Conservation (phyloP, 2,329 filamentous ascomycete species). For the Macrophomina pseudophaseolina region DNA sequence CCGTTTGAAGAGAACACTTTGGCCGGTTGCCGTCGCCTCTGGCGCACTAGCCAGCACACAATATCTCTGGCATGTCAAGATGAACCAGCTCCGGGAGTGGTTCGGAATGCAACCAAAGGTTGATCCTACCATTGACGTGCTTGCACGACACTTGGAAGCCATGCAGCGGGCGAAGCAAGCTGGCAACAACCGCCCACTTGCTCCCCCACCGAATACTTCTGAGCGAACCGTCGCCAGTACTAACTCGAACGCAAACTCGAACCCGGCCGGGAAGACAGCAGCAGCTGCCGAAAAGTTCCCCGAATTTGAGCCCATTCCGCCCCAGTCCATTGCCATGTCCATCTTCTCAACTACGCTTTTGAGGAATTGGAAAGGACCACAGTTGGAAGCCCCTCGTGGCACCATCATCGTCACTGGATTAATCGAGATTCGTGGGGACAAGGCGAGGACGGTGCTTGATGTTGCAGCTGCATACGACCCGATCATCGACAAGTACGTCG, state of each 20-base stretch:
- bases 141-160: conserved; percentile 20
- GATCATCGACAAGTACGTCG: conserved; percentile 44
- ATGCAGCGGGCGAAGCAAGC: conserved; percentile 23
- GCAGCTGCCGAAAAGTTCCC: conserved; percentile 25
- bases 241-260: conserved; percentile 2
- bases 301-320: conserved; percentile 21
- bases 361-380: conserved; percentile 35
- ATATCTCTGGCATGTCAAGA: conserved; percentile 43
- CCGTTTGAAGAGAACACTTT: conserved; percentile 44
- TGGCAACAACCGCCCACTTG: conserved; percentile 15
- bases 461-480: conserved; percentile 54
- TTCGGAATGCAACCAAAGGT: conserved; percentile 40
- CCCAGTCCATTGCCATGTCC: conserved; percentile 24
- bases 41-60: conserved; percentile 42
- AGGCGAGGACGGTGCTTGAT: conserved; percentile 50
- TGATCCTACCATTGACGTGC: conserved; percentile 7
- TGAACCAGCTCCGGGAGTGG: conserved; percentile 41
- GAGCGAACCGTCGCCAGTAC: conserved; percentile 10
- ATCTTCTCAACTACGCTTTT: conserved; percentile 22
- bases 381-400: conserved; percentile 49
- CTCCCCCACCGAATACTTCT: not conserved
- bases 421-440: conserved; percentile 52
- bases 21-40: conserved; percentile 43
- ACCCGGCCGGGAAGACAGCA: conserved; percentile 4
- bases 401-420: conserved; percentile 51